These are phyloP conservation scores for Backusella psychrophila DNA, from an alignment of 192 early-diverging fungal species.

Conservation along the genomic window DNA sequence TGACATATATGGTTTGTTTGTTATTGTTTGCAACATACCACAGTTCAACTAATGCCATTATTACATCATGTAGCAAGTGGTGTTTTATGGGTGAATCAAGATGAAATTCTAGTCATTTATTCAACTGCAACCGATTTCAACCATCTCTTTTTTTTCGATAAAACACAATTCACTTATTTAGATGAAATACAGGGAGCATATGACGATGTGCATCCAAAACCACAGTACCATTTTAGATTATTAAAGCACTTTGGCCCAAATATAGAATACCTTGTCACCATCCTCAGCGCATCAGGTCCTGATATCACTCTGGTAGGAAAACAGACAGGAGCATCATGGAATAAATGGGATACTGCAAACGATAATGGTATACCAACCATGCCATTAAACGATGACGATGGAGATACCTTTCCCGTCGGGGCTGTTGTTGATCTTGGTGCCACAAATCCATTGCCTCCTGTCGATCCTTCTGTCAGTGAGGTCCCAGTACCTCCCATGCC, in stretches of 20 bases:
- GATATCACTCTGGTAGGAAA: background rate
- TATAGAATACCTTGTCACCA: conserved; percentile 38
- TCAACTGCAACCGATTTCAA: conserved; percentile 29
- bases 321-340: conserved; percentile 20
- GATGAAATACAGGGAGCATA: conserved; percentile 56
- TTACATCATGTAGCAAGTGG: conserved; percentile 48
- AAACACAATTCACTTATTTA: conserved; percentile 21
- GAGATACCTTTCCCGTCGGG: conserved; percentile 68
- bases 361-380: conserved; percentile 51
- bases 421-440: conserved; percentile 72
- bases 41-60: background rate
- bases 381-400: conserved; percentile 43
- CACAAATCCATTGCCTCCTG: conserved; percentile 46
- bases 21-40: background rate
- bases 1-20: background rate
- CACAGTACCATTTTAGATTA: conserved; percentile 58
- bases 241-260: conserved; percentile 51
- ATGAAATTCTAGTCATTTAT: conserved; percentile 68
- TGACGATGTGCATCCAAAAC: conserved; percentile 40
- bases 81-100: conserved; percentile 74
- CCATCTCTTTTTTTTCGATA: background rate
- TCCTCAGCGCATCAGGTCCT: conserved; percentile 18
- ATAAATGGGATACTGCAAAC: conserved; percentile 59
- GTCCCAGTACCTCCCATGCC: conserved; percentile 58
- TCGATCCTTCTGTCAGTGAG: conserved; percentile 48